Evolutionary conservation across 75 land plant species (phyloP).

Genomic region (Pinus taeda): DNA sequence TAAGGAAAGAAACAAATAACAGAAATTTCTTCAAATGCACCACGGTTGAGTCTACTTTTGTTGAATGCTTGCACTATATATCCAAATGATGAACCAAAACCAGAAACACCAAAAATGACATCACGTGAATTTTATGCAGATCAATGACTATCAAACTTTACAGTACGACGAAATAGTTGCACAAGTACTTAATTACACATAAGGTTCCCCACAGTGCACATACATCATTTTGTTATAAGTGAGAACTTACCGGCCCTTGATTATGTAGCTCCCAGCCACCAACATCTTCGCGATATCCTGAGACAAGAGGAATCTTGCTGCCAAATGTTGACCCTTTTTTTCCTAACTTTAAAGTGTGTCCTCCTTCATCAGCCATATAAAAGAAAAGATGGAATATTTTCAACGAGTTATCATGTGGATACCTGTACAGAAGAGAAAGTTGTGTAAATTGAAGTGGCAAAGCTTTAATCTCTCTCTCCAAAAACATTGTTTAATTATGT

Average conservation of each 20-base stretch:
- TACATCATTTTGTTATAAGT: no score
- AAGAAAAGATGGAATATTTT: slow-evolving; percentile 66
- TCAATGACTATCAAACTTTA: no score
- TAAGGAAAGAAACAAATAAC: no score
- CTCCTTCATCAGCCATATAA: slow-evolving; percentile 90
- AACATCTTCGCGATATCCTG: slow-evolving; percentile 63
- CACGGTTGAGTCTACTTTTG: no score
- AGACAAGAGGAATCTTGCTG: slow-evolving; percentile 40
- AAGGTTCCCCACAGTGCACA: no score
- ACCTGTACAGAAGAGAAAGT: neutral
- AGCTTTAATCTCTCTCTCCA: neutral
- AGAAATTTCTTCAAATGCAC: no score
- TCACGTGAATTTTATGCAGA: no score
- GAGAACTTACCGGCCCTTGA: slow-evolving; percentile 46
- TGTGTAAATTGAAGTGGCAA: neutral
- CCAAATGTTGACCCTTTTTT: slow-evolving; percentile 16
- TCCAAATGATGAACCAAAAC: no score
- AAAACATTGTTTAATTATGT: neutral
- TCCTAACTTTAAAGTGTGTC: slow-evolving; percentile 42
- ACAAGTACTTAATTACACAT: no score
- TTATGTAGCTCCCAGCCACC: slow-evolving; percentile 85
- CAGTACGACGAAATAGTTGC: no score
- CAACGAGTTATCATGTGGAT: slow-evolving; percentile 1
- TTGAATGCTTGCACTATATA: no score
- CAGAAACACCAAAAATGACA: no score